Percentiles rank a stretch among this genome's conserved stretches.
These are phyloP conservation scores for Aureobasidium mangrovei DNA, from an alignment of 2,329 filamentous ascomycete species.

Conservation along the genomic window DNA sequence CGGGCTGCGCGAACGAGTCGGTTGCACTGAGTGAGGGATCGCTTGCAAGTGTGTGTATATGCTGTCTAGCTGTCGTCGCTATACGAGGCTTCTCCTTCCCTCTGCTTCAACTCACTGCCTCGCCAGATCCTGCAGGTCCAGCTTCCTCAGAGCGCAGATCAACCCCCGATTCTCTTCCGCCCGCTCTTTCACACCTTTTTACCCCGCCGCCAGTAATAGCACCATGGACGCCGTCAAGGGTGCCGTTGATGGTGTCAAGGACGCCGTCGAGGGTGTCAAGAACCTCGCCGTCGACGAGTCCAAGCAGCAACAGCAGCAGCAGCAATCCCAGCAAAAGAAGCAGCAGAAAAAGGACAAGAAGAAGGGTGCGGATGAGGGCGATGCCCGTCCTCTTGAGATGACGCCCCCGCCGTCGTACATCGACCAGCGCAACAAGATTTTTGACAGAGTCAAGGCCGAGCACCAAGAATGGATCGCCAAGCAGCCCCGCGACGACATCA, in stretches of 20 bases:
- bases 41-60: neutral
- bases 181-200: slow-evolving; percentile 9
- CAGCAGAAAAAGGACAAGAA: slow-evolving; percentile 44
- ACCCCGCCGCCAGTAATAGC: slow-evolving; percentile 5
- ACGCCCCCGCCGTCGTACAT: slow-evolving; percentile 63
- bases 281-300: slow-evolving; percentile 43
- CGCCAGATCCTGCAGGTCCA: neutral
- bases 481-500: slow-evolving; percentile 66
- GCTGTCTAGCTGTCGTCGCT: slow-evolving; percentile 11
- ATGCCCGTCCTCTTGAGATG: slow-evolving; percentile 39
- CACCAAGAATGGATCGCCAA: slow-evolving; percentile 65
- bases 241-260: slow-evolving; percentile 16
- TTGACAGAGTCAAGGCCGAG: slow-evolving; percentile 79
- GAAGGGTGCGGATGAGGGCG: slow-evolving; percentile 29
- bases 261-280: slow-evolving; percentile 51
- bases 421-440: slow-evolving; percentile 73
- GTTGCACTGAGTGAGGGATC: neutral
- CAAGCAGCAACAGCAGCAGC: slow-evolving; percentile 14
- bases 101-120: neutral
- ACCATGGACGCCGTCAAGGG: slow-evolving; percentile 14
- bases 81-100: neutral
- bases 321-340: slow-evolving; percentile 25
- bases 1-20: neutral
- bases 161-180: neutral
- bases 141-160: neutral